Conservation (phyloP, 2,329 filamentous ascomycete genomes). For the Fusarium citri region DNA sequence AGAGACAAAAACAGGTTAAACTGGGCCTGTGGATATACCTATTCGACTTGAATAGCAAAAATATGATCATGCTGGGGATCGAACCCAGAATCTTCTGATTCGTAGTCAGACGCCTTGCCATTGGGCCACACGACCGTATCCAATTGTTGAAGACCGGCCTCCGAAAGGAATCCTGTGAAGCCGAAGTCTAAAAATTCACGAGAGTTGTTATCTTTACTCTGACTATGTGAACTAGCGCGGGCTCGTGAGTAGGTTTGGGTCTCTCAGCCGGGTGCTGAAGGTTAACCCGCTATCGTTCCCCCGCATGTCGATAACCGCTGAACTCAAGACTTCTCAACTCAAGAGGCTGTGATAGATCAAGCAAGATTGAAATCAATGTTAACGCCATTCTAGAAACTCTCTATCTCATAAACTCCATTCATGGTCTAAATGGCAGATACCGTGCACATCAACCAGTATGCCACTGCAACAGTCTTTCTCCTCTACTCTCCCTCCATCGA, state of each 20-base stretch:
- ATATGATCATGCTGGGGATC: conserved; percentile 42
- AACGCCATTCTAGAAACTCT: neutral
- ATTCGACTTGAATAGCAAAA: neutral
- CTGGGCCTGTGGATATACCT: too few species aligned
- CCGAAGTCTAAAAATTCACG: accelerated
- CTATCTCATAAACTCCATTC: accelerated
- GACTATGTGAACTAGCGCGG: accelerated
- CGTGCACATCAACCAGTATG: neutral
- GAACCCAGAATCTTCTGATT: conserved; percentile 48
- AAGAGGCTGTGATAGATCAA: neutral
- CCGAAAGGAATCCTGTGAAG: neutral
- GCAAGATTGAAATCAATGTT: neutral
- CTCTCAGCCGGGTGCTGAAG: too few species aligned
- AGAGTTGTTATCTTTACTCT: accelerated
- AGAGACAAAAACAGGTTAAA: neutral
- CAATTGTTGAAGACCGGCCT: neutral
- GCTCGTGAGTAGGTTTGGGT: neutral
- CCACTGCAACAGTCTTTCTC: conserved; percentile 10
- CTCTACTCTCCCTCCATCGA: conserved; percentile 22
- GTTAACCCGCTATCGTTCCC: too few species aligned
- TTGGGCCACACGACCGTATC: conserved; percentile 36
- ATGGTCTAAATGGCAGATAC: accelerated
- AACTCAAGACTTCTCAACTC: neutral
- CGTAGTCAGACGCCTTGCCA: conserved; percentile 48
- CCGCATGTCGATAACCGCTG: too few species aligned